Evolutionary conservation across 371 early-diverging fungal species (phyloP).

Genomic region (Rhizopus arrhizus): DNA sequence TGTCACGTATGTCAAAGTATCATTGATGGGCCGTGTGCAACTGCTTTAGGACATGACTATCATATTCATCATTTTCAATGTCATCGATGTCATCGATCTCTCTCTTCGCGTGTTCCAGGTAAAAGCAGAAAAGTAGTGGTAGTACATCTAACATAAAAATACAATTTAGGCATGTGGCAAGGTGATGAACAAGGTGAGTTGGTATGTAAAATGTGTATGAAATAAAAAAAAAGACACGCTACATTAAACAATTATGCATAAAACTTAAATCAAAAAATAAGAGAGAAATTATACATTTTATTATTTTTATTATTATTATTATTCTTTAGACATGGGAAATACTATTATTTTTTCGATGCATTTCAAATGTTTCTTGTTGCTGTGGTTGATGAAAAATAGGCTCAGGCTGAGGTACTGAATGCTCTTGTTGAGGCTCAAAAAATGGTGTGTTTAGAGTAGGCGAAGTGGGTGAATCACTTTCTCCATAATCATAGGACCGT

Average conservation of each 20-base stretch:
- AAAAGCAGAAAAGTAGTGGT: not conserved
- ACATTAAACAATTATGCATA: too few relatives aligned
- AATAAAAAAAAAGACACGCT: not conserved
- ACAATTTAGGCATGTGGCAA: conserved; percentile 33
- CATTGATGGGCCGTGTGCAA: conserved; percentile 55
- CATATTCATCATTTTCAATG: conserved; percentile 63
- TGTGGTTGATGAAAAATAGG: too few relatives aligned
- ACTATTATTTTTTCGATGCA: not conserved
- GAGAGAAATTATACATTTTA: not conserved
- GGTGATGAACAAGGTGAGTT: conserved; percentile 22
- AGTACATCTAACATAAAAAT: not conserved
- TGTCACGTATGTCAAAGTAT: conserved; percentile 41
- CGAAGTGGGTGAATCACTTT: conserved; percentile 44
- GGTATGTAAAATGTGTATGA: conserved; percentile 29
- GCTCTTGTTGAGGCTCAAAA: not conserved
- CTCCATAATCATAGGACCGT: conserved; percentile 36
- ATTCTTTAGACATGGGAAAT: not conserved
- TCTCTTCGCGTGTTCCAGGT: conserved; percentile 44
- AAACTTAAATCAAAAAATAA: conserved; percentile 7
- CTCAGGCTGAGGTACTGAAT: too few relatives aligned
- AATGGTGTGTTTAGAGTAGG: conserved; percentile 42
- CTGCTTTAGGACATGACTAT: conserved; percentile 53
- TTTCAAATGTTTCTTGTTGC: not conserved
- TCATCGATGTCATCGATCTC: conserved; percentile 41
- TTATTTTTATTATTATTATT: too few relatives aligned